Evolutionary conservation across 1,284 basidiomycete species (phyloP).

Genomic region (Trichosporon inkin): DNA sequence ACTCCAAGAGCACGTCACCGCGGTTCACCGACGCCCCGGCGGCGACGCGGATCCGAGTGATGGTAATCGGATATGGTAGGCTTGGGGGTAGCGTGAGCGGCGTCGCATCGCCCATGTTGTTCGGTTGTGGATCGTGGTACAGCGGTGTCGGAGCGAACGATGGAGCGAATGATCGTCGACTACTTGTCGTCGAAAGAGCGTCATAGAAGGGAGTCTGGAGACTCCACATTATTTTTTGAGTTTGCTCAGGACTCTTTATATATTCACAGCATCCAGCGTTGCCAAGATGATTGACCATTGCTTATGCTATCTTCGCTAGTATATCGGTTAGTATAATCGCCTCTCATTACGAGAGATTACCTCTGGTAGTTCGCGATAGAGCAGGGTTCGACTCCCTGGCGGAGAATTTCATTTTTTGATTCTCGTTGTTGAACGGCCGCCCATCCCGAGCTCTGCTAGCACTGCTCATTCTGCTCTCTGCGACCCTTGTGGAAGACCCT

Average conservation of each 20-base stretch:
- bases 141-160: background rate
- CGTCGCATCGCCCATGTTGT: conserved; percentile 39
- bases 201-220: conserved; percentile 1
- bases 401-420: conserved; percentile 1
- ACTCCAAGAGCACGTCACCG: conserved; percentile 70
- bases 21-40: conserved; percentile 56
- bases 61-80: conserved; percentile 73
- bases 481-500: too few relatives aligned
- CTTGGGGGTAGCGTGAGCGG: conserved; percentile 57
- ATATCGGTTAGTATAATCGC: conserved; percentile 9
- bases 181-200: background rate
- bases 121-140: background rate
- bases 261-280: too few relatives aligned
- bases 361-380: conserved; percentile 3
- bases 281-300: too few relatives aligned
- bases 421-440: too few relatives aligned
- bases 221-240: conserved; percentile 2
- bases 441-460: too few relatives aligned
- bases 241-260: too few relatives aligned
- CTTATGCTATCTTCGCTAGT: conserved; percentile 7
- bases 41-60: conserved; percentile 61
- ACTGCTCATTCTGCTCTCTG: too few relatives aligned
- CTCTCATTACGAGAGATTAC: conserved; percentile 4
- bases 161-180: background rate
- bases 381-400: conserved; percentile 9